Conservation (phyloP, 495 filamentous ascomycete genomes). For the Trichoderma erinaceum region DNA sequence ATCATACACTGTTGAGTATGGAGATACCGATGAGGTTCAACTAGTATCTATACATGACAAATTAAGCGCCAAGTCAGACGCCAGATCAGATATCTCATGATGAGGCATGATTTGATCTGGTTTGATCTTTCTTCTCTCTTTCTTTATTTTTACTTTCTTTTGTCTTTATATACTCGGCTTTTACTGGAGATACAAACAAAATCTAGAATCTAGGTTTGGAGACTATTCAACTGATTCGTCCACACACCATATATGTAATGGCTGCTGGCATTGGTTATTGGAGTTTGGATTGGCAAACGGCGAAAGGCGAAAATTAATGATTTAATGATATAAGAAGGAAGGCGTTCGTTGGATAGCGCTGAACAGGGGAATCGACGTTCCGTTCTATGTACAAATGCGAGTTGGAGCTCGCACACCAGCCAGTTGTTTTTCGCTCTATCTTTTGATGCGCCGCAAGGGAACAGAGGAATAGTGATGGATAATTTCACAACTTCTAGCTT, state of each 20-base stretch:
- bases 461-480: too few species aligned
- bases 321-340: background rate
- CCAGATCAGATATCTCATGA: conserved; percentile 7
- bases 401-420: too few species aligned
- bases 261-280: background rate
- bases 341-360: background rate
- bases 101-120: background rate
- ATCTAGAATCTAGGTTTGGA: background rate
- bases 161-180: background rate
- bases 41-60: background rate
- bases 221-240: background rate
- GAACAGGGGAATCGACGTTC: background rate
- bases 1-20: conserved; percentile 13
- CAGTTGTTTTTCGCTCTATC: too few species aligned
- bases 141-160: background rate
- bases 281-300: background rate
- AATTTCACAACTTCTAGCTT: too few species aligned
- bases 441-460: too few species aligned
- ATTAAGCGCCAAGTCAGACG: background rate
- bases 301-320: background rate
- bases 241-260: background rate
- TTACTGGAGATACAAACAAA: background rate
- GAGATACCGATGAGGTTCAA: conserved; percentile 12
- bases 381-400: too few species aligned
- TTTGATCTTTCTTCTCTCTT: background rate